Evolutionary conservation across 306 rosid genomes (phyloP), one percentile per base, ranked within the genome.

Genomic region (Glycine soja): DNA sequence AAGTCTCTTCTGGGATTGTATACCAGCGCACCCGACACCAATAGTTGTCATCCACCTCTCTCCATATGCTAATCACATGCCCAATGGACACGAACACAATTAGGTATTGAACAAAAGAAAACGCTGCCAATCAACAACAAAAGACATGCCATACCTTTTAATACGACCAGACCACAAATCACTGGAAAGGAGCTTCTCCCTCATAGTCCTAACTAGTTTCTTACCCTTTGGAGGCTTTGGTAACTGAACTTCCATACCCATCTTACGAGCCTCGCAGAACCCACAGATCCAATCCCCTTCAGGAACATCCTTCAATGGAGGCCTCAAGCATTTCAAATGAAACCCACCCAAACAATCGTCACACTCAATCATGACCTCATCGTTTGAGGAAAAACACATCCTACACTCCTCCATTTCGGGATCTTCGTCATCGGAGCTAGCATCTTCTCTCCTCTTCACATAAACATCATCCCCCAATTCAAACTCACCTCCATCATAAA

Each of bases 261-360:
- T 81, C 83, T 89, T 91, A 3, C 82, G 85, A 84, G 90, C 96
- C 81, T 85, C 91, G 6, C 99, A 95, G 82, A 87, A 89, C 42
- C 73, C 88, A 58, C 98, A 95, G 3, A 82, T 77, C 97, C 99
- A 95, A 83, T 91, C 98, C 53, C 93, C 99, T 72, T 93, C 96
- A 0, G 98, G 98, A 78, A 95, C 89, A n/a, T 76, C 92, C 85
- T 83, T 86, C 83, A 91, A 73, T 0, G 98, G 94, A 34, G 98
- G 97, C 62, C 72, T 88, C 91, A 95, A 86, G 83, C 99, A 95
- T 70, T 88, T 91, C 89, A 95, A 87, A 81, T 95, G 98, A 77
- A 91, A 93, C 62, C 98, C 99, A 54, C 92, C 86, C 65, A 93
- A 90, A 59, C 98, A 95, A 85, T 86, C 97, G 52, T 95, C 99